Base-by-base conservation (phyloP, 2,329 filamentous ascomycete genomes). In the Dactylellina leptospora region DNA sequence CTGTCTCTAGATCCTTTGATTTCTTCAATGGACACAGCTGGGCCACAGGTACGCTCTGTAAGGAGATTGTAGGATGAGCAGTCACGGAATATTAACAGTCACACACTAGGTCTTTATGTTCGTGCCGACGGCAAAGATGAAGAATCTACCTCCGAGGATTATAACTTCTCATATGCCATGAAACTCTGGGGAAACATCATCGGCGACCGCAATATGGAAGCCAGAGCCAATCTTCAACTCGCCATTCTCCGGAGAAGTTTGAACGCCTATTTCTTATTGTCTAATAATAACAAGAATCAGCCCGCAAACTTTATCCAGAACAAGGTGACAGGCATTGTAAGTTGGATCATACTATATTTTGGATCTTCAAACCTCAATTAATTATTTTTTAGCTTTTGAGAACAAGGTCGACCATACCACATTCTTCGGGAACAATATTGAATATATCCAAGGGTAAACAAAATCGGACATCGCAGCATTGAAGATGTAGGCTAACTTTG, bases 341-440 rank as follows among this genome's bases (percentile, higher is more conserved):
- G 71, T 74, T 40, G 11, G 5, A 22, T 40, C 13, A 83, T 85
- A 4, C 83, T 84, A 0, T 11, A 9, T n/a, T 42, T 33, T 86
- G 85, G 13, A 27, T 28, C 1, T 18, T 74, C 80, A 82, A 77
- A 77, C 80, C 79, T 8, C 16, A 55, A 44, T 64, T 45, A 68
- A 27, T 4, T 4, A 22, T n/a, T 9, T 20, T 23, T 22, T 61
- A 83, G 81, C 79, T 96, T 6, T 97, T 97, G 93, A 97, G 81
- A 97, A 97, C 82, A 97, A 97, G 81, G 85, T 92, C 59, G 91
- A 97, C 79, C 92, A 97, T 80, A 89, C 90, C 2, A 97, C 93
- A 0, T 97, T 92, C 81, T 97, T 97, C 77, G 91, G 91, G 47
- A 79, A 82, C 54, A 86, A 88, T 64, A 84, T 86, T 10, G 89